Conservation (phyloP, 2,329 filamentous ascomycete genomes). For the Phyllosticta citribraziliensis region DNA sequence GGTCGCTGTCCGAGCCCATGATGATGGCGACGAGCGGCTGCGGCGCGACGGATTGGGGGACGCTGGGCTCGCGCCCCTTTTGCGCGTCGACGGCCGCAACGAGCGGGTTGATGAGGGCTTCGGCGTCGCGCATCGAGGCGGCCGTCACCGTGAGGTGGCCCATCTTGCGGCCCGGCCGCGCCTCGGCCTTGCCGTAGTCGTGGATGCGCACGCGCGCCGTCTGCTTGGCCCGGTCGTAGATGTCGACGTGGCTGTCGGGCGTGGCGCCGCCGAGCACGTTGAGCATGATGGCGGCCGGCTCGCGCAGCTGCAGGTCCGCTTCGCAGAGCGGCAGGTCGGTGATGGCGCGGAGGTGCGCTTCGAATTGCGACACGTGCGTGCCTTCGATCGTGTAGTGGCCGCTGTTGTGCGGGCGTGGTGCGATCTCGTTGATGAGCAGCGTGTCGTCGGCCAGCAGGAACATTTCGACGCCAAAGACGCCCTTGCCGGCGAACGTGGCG, state of each 20-base stretch:
- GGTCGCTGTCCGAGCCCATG: slow-evolving; percentile 76
- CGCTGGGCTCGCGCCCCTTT: slow-evolving; percentile 27
- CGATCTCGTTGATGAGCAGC: slow-evolving; percentile 78
- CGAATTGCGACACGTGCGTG: slow-evolving; percentile 81
- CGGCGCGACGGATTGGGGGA: slow-evolving; percentile 13
- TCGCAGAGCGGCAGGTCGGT: slow-evolving; percentile 52
- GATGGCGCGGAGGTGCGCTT: slow-evolving; percentile 79
- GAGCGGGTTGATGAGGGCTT: slow-evolving; percentile 58
- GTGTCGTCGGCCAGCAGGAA: slow-evolving; percentile 63
- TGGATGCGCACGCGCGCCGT: slow-evolving; percentile 59
- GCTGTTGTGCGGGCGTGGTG: slow-evolving; percentile 77
- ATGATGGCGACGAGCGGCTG: slow-evolving; percentile 62
- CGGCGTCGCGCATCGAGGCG: slow-evolving; percentile 56
- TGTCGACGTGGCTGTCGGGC: slow-evolving; percentile 52
- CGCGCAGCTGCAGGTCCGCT: slow-evolving; percentile 44
- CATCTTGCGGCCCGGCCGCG: slow-evolving; percentile 85
- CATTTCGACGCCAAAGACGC: slow-evolving; percentile 94
- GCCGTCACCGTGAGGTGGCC: slow-evolving; percentile 82
- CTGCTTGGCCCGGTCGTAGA: slow-evolving; percentile 47
- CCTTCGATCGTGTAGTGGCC: slow-evolving; percentile 95
- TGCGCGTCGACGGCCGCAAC: slow-evolving; percentile 55
- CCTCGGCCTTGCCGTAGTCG: slow-evolving; percentile 79
- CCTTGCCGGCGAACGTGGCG: slow-evolving; percentile 71
- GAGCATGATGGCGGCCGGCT: slow-evolving; percentile 61
- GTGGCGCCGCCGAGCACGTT: slow-evolving; percentile 67